Evolutionary conservation across 306 rosid species (phyloP), one percentile per base, ranked within the genome.

Genomic region (Glycine soja): DNA sequence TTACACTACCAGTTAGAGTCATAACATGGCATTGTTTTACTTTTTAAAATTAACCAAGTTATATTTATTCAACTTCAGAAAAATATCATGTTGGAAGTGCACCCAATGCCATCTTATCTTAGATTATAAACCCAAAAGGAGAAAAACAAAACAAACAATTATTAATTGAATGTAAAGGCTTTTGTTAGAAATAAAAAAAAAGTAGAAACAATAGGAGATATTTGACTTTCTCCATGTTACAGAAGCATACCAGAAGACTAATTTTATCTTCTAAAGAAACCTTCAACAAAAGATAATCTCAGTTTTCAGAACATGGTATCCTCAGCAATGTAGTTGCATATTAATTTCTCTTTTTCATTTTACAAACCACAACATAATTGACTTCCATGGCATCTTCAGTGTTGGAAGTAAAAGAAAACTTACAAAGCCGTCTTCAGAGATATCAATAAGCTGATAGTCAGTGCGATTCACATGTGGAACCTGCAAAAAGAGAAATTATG

Each of bases 381-480:
- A 16, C 8, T 48, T 56, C 6, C 56, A 12, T 52, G 24, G 40
- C 38, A 56, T 46, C 76, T 13, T 40, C 30, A 58, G 18, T n/a
- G 38, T 81, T 18, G 10, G 10, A 36, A 70, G 51, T 69, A 71
- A 32, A 59, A 42, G 30, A 61, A 2, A 51, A 90, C 94, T 86
- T 82, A 90, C 97, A 83, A 92, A 92, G 56, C 91, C 97, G 67
- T 92, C 93, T 82, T 89, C 91, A 45, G 93, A 92, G 76, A 92
- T 92, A 81, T 92, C 92, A 70, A 92, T 92, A 16, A 92, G 82
- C 83, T 92, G 97, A 78, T 86, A 92, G 74, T 90, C 92, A 7
- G 90, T 89, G 84, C 92, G 93, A 77, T 82, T 87, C 72, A 90
- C 94, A 83, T 87, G 91, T 13, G 94, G 94, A 87, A 90, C 92